phyloP scores from a whole-genome alignment of 75 land plant species.

The Cryptomeria japonica region DNA sequence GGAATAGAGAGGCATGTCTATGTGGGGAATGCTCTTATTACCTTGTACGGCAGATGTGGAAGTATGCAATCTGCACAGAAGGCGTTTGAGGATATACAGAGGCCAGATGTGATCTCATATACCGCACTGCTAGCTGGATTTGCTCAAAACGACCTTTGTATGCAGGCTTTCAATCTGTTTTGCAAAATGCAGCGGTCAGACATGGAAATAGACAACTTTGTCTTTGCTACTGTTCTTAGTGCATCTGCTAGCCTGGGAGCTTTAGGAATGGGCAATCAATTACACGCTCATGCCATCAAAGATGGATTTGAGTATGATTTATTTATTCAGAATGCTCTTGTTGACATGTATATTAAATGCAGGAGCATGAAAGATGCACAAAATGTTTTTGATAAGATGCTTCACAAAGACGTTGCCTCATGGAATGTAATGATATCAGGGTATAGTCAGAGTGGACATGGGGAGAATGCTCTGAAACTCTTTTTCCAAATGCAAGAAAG shows the following conservation, averaged over 20 bases:
- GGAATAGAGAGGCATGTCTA: constrained; percentile 31
- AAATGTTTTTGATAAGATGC: constrained; percentile 44
- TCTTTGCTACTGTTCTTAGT: constrained; percentile 45
- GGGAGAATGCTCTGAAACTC: constrained; percentile 42
- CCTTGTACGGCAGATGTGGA: constrained; percentile 52
- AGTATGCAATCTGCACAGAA: constrained; percentile 15
- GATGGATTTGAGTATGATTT: constrained; percentile 21
- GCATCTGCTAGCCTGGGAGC: constrained; percentile 37
- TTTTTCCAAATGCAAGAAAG: constrained; percentile 41
- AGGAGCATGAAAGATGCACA: constrained; percentile 23
- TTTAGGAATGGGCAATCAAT: constrained; percentile 19
- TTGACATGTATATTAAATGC: not conserved
- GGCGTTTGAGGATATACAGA: not conserved
- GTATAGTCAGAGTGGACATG: constrained; percentile 35
- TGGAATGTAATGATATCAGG: constrained; percentile 82
- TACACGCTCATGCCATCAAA: constrained; percentile 50
- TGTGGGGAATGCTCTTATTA: constrained; percentile 48
- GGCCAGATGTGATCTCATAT: not conserved
- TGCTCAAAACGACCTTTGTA: not conserved
- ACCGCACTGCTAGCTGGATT: not conserved
- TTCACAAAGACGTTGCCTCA: constrained; percentile 45
- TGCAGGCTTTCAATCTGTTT: not conserved
- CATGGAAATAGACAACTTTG: constrained; percentile 30
- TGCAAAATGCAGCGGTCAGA: constrained; percentile 9
- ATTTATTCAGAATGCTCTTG: not conserved